These are phyloP conservation scores for Pouteria glomerata DNA, from an alignment of 148 eudicot genomes.

Conservation along the genomic window DNA sequence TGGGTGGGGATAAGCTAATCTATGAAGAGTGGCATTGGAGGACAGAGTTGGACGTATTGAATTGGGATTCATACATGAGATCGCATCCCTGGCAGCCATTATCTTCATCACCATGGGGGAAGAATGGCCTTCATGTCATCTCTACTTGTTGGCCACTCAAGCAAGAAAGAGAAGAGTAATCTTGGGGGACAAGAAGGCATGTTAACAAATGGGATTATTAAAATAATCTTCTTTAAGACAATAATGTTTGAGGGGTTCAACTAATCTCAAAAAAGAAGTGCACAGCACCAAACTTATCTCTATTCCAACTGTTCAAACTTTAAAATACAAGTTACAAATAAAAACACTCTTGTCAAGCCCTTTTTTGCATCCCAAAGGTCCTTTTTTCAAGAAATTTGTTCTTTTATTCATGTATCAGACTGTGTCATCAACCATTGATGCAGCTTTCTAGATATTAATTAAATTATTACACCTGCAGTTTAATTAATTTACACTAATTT, in stretches of 20 bases:
- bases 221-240: conserved; percentile 9
- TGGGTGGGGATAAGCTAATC: background rate
- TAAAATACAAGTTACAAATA: conserved; percentile 2
- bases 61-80: conserved; percentile 18
- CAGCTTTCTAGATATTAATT: background rate
- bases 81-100: conserved; percentile 22
- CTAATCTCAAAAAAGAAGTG: background rate
- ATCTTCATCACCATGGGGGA: conserved; percentile 2
- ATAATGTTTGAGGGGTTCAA: conserved; percentile 18
- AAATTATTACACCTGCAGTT: background rate
- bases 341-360: background rate
- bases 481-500: background rate
- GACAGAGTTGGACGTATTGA: background rate
- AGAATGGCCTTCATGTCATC: conserved; percentile 13
- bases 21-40: background rate
- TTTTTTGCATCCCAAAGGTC: background rate
- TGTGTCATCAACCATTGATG: background rate
- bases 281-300: conserved; percentile 1
- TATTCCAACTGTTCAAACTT: conserved; percentile 13
- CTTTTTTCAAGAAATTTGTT: background rate
- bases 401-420: background rate
- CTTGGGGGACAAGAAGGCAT: conserved; percentile 36
- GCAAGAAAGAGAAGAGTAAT: conserved; percentile 16
- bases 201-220: conserved; percentile 7
- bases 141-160: conserved; percentile 52